Conservation (phyloP, 768 basidiomycete species). For the Gloeostereum incarnatum region DNA sequence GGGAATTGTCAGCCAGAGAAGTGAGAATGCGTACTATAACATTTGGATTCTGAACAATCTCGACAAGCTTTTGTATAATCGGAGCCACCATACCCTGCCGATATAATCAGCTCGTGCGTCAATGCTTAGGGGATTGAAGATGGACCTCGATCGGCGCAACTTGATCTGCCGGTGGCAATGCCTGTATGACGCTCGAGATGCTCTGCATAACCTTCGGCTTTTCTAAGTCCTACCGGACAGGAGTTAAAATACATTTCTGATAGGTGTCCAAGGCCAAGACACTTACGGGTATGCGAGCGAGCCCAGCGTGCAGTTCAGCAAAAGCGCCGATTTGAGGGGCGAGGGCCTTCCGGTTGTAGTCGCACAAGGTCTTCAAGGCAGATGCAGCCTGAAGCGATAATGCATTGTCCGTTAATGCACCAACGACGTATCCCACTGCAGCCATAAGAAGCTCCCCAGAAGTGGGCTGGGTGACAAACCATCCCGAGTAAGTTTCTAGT, state of each 20-base stretch:
- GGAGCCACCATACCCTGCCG: conserved; percentile 65
- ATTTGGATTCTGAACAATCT: conserved; percentile 44
- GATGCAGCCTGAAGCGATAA: conserved; percentile 70
- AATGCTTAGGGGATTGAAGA: conserved; percentile 2
- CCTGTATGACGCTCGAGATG: conserved; percentile 90
- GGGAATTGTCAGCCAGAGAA: background rate
- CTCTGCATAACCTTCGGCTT: conserved; percentile 87
- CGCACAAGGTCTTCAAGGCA: conserved; percentile 79
- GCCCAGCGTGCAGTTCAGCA: conserved; percentile 69
- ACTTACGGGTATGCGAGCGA: conserved; percentile 67
- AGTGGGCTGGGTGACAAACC: conserved; percentile 53
- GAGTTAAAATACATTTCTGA: background rate
- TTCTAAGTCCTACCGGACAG: conserved; percentile 57
- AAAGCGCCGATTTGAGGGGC: conserved; percentile 82
- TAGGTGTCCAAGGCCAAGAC: background rate
- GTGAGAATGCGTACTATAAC: conserved; percentile 10
- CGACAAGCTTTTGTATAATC: conserved; percentile 59
- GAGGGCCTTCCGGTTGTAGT: conserved; percentile 78
- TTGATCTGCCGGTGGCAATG: conserved; percentile 69
- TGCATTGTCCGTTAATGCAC: conserved; percentile 55
- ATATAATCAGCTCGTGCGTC: background rate
- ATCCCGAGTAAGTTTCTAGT: conserved; percentile 66
- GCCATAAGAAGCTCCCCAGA: conserved; percentile 44
- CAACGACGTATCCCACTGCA: conserved; percentile 59
- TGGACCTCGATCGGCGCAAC: conserved; percentile 69